A percentile compares a stretch with the other conserved stretches of the same genome.
These are phyloP conservation scores for Lachnellula suecica DNA, from an alignment of 2,329 filamentous ascomycete genomes.

Conservation along the genomic window DNA sequence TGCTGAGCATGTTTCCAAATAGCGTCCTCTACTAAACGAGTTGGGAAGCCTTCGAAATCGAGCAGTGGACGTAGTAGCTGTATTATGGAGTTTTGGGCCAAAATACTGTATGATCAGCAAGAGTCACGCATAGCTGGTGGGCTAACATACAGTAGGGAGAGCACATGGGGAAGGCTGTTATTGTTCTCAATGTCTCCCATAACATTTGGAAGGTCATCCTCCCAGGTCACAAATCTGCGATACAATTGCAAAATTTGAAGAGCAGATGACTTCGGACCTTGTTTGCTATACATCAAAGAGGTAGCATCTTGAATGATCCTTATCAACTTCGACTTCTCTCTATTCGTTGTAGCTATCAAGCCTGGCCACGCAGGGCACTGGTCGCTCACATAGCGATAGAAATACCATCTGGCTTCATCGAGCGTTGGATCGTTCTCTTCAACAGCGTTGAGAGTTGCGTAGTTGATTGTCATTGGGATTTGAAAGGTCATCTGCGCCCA, in stretches of 20 bases:
- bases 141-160: conserved; percentile 32
- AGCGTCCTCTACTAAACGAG: conserved; percentile 22
- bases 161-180: conserved; percentile 30
- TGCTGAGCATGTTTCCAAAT: conserved; percentile 32
- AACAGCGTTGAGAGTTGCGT: conserved; percentile 8
- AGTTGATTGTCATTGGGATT: conserved; percentile 14
- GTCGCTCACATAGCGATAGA: conserved; percentile 24
- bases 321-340: conserved; percentile 31
- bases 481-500: conserved; percentile 35
- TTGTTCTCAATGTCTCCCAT: conserved; percentile 24
- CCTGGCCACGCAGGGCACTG: conserved; percentile 21
- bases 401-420: conserved; percentile 27
- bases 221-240: conserved; percentile 29
- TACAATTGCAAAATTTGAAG: conserved; percentile 27
- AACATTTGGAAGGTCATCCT: conserved; percentile 23
- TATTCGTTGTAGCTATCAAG: conserved; percentile 29
- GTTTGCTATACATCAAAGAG: conserved; percentile 25
- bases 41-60: conserved; percentile 26
- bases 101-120: conserved; percentile 28
- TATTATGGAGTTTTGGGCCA: conserved; percentile 30
- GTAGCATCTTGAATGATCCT: conserved; percentile 27
- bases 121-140: not conserved
- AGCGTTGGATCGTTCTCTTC: conserved; percentile 15
- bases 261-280: conserved; percentile 18
- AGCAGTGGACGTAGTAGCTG: conserved; percentile 34